Base-by-base conservation (phyloP, 1,284 basidiomycete genomes). In the Naganishia albida region DNA sequence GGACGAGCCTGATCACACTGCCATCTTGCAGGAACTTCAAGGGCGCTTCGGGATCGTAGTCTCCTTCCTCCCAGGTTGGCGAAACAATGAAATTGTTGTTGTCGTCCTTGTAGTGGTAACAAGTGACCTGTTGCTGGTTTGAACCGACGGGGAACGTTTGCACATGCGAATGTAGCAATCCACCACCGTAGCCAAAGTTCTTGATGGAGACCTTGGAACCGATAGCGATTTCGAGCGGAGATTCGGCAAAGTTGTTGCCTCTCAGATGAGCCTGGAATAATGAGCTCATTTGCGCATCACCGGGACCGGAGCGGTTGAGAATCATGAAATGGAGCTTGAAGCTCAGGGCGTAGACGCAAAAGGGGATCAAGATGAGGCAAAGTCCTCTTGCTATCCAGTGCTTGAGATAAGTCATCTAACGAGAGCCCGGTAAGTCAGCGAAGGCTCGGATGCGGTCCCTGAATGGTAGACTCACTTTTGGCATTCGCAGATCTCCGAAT, bases 101-200 rank as follows among this genome's bases (percentile, higher is more conserved):
- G 65, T 88, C 86, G 78, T 99, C 95, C 81, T 95, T 96, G 86
- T 99, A 98, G 82, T 99, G 95, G 79, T 99, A 99, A 81, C 95
- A 99, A 0, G 95, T 99, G 13, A 99, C 88, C 79, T 99, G 96
- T 75, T 98, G 95, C 77, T 99, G 94, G 65, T 83, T 82, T 0
- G 92, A 96, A n/a, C 94, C 95, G 18, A 87, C 83, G 0, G 96
- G 96, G 77, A 88, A 98, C 0, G 90, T 89, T 77, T 98, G 95
- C 23, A 95, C 85, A 78, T 99, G 96, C 15, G 95, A 98, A 78
- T 99, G 96, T 1, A 99, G 82, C 3, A 99, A 83, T 46, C 96
- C 95, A 63, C 95, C 95, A 38, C 95, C 96, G 83, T 91, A 98
- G 18, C 94, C 95, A 84, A 95, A 91, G 80, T 97, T 99, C 78